These are phyloP conservation scores for Lactarius evosmus DNA, from an alignment of 768 basidiomycete species.

Conservation along the genomic window DNA sequence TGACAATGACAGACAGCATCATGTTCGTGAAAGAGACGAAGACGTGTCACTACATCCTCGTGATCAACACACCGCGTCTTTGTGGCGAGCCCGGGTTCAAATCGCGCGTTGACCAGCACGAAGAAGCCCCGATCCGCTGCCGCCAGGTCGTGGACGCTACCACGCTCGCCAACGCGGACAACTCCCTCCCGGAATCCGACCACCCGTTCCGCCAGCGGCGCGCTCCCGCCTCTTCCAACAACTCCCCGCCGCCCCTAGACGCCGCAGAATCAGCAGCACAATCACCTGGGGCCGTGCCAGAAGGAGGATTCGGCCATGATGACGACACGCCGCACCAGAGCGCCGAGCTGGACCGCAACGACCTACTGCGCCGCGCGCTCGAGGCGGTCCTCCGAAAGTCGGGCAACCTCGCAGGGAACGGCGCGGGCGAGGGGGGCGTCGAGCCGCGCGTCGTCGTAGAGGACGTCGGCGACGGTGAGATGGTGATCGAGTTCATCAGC, in stretches of 20 bases:
- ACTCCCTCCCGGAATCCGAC: slow-evolving; percentile 47
- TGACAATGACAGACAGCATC: slow-evolving; percentile 89
- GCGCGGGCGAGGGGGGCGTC: background rate
- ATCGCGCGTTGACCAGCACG: slow-evolving; percentile 60
- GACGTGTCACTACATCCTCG: slow-evolving; percentile 91
- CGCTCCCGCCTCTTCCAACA: background rate
- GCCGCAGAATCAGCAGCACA: slow-evolving; percentile 9
- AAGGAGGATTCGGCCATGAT: background rate
- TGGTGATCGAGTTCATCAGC: slow-evolving; percentile 29
- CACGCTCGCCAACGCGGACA: slow-evolving; percentile 31
- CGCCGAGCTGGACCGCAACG: background rate
- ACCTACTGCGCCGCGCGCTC: slow-evolving; percentile 23
- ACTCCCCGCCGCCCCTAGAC: slow-evolving; percentile 16
- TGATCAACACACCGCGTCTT: slow-evolving; percentile 91
- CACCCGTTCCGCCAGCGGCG: slow-evolving; percentile 41
- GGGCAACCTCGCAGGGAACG: background rate
- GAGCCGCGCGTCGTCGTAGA: slow-evolving; percentile 26
- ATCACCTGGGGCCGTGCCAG: no score
- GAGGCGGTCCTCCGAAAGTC: slow-evolving; percentile 21
- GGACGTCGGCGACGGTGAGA: slow-evolving; percentile 28
- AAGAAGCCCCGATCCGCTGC: slow-evolving; percentile 72
- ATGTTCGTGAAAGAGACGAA: slow-evolving; percentile 90
- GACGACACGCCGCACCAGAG: background rate
- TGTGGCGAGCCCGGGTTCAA: slow-evolving; percentile 93
- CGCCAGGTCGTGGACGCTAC: slow-evolving; percentile 58